A percentile compares a stretch with the other conserved stretches of the same genome.
Conservation (phyloP, 805 yeast genomes). For the Yamadazyma akitaensis region DNA sequence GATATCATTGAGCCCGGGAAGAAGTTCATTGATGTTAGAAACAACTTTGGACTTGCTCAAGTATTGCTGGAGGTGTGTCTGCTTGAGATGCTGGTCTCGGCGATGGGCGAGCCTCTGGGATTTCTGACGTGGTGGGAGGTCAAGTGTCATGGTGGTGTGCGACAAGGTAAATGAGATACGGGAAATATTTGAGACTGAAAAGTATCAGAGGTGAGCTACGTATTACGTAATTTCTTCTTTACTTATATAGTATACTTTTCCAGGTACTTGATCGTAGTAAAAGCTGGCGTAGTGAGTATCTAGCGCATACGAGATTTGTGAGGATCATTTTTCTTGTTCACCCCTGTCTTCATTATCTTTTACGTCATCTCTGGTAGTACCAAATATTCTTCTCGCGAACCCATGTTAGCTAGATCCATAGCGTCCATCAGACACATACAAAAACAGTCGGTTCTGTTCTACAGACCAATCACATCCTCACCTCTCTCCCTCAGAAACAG, state of each 20-base stretch:
- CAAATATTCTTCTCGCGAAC: background rate
- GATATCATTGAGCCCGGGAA: constrained; percentile 88
- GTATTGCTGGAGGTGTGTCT: constrained; percentile 27
- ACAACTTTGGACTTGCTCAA: constrained; percentile 32
- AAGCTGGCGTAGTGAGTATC: background rate
- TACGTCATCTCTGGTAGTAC: background rate
- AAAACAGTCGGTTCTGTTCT: background rate
- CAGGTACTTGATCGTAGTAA: too few relatives aligned
- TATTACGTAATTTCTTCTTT: too few relatives aligned
- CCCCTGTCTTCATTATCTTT: background rate
- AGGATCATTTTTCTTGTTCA: background rate
- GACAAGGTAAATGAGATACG: too few relatives aligned
- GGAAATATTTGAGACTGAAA: background rate
- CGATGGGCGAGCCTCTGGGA: constrained; percentile 19
- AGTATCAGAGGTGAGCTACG: background rate
- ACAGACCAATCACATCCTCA: background rate
- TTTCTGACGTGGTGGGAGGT: constrained; percentile 27
- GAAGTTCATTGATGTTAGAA: constrained; percentile 33
- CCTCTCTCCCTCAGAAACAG: background rate
- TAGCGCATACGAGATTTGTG: background rate
- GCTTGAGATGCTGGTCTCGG: constrained; percentile 6
- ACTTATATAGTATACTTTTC: too few relatives aligned
- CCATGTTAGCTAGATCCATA: background rate
- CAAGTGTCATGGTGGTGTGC: constrained; percentile 9
- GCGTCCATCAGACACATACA: background rate